These are phyloP conservation scores for Zymoseptoria tritici DNA, from an alignment of 2,329 filamentous ascomycete species.

Conservation along the genomic window DNA sequence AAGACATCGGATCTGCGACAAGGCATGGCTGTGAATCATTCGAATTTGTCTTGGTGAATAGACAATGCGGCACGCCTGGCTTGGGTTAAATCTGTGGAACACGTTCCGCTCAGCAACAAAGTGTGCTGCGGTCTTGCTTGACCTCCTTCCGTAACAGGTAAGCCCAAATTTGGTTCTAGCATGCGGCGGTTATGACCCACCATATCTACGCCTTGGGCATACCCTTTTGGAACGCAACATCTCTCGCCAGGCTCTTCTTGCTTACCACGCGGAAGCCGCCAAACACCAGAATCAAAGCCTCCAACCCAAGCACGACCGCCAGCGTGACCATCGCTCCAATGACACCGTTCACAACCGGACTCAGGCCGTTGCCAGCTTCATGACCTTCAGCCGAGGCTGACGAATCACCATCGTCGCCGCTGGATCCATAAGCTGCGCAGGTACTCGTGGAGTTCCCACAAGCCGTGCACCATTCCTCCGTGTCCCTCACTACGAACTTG, in stretches of 20 bases:
- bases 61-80: too few relatives aligned
- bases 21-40: not conserved
- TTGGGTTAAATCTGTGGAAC: too few relatives aligned
- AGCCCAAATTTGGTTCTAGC: too few relatives aligned
- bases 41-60: not conserved
- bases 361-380: slow-evolving; percentile 44
- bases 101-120: too few relatives aligned
- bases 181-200: too few relatives aligned
- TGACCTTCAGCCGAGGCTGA: slow-evolving; percentile 11
- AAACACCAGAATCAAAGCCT: slow-evolving; percentile 46
- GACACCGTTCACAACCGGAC: slow-evolving; percentile 67
- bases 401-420: slow-evolving; percentile 18
- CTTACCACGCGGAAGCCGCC: slow-evolving; percentile 53
- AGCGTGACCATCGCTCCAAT: slow-evolving; percentile 66
- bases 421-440: slow-evolving; percentile 48
- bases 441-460: slow-evolving; percentile 66
- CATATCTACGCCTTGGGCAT: too few relatives aligned
- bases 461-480: slow-evolving; percentile 61
- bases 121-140: too few relatives aligned
- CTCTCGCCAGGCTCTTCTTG: slow-evolving; percentile 39
- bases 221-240: not conserved
- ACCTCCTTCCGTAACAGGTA: too few relatives aligned
- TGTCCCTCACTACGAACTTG: slow-evolving; percentile 59
- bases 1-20: not conserved
- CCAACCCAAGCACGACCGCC: slow-evolving; percentile 53